Conservation (phyloP, 345 rosid genomes). For the Hypericum androsaemum region DNA sequence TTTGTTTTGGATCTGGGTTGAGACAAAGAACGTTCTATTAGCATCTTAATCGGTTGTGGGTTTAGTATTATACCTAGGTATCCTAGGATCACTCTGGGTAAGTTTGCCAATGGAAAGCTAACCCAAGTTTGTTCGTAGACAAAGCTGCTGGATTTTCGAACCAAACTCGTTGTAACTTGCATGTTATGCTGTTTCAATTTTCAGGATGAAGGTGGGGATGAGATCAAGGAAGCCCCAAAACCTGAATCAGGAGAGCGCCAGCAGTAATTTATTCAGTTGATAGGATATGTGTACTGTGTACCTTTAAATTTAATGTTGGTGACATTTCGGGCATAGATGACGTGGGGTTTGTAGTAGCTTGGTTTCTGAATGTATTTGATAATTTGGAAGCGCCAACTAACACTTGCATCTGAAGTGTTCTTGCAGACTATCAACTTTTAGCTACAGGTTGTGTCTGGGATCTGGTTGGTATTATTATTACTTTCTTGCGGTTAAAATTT, state of each 20-base stretch:
- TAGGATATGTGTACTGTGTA: slow-evolving; percentile 21
- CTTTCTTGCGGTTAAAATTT: slow-evolving; percentile 7
- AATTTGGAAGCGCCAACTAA: slow-evolving; percentile 9
- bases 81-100: no score
- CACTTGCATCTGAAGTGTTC: slow-evolving; percentile 20
- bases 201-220: slow-evolving; percentile 80
- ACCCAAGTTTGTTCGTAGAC: no score
- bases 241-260: slow-evolving; percentile 48
- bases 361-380: slow-evolving; percentile 22
- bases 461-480: slow-evolving; percentile 18
- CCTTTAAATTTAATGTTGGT: slow-evolving; percentile 13
- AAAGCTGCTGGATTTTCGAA: no score
- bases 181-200: slow-evolving; percentile 7
- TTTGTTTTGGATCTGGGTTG: no score
- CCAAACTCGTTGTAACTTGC: no score
- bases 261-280: slow-evolving; percentile 27
- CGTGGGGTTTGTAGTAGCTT: slow-evolving; percentile 25
- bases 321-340: slow-evolving; percentile 23
- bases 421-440: slow-evolving; percentile 16
- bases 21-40: no score
- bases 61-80: no score
- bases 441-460: slow-evolving; percentile 18
- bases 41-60: no score
- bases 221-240: slow-evolving; percentile 80
- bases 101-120: no score